Base-by-base conservation (phyloP, 495 filamentous ascomycete genomes). In the Aspergillus sclerotiicarbonarius region DNA sequence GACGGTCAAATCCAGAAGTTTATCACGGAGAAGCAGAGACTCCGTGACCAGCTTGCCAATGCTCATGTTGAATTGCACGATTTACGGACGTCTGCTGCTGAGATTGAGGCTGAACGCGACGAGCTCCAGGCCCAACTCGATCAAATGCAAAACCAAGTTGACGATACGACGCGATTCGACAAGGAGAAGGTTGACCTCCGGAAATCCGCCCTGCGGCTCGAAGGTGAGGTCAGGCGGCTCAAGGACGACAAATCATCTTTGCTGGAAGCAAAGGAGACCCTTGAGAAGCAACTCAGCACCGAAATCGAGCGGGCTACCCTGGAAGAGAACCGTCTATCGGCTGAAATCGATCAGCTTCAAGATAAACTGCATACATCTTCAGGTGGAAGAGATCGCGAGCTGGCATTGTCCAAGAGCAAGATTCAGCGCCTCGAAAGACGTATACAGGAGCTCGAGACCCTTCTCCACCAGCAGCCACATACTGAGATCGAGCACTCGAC, bases 121-220 rank as follows among this genome's bases (percentile, higher is more conserved):
- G 85, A 89, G 61, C 67, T 89, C 16, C 81, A 83, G 49, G 76
- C 67, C 52, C 82, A 87, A 56, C 67, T 89, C 4, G 70, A 78
- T 16, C 73, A 76, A 15, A 65, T 71, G 33, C 78, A 78, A 21
- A 76, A 76, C 54, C 76, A 76, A 37, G 77, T 74, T 8, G 79
- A 80, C 55, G 81, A 80, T 45, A 80, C 77, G 8, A 80, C 80
- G 58, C 78, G 72, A n/a, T 69, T 85, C 29, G 85, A 87, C 55
- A 80, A 81, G 54, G 85, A 88, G 61, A 82, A 83, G 58, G 61
- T 84, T 39, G 85, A 88, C 46, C 75, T 88, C 25, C 82, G 84
- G 8, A 82, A 80, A 29, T 74, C 81, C 0, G 83, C 80, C 58
- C 67, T 82, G 49, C 84, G 81, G 54, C 71, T 87, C 20, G 85